Evolutionary conservation across 2,329 filamentous ascomycete genomes (phyloP).

Genomic region (Lecanicillium sp.): DNA sequence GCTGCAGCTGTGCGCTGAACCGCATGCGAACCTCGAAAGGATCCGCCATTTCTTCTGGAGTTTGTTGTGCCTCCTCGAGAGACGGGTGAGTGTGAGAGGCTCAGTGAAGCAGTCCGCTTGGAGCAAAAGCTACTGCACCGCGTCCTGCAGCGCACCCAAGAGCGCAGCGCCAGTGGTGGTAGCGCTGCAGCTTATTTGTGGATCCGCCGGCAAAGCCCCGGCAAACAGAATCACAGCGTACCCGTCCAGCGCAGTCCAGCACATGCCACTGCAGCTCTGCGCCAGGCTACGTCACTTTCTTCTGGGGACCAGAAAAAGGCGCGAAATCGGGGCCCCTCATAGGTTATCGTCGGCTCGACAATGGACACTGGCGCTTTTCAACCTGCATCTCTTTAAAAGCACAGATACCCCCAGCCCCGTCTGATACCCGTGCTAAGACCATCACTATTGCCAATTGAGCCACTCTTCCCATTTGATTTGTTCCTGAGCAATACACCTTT

Average conservation of each 20-base stretch:
- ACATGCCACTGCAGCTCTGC: background rate
- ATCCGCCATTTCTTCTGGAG: conserved; percentile 50
- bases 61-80: background rate
- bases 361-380: too few species aligned
- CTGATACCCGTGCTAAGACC: too few species aligned
- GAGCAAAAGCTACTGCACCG: background rate
- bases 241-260: too few species aligned
- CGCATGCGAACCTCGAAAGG: conserved; percentile 98
- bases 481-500: too few species aligned
- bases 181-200: background rate
- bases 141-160: background rate
- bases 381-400: too few species aligned
- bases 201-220: conserved; percentile 1
- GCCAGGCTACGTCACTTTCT: background rate
- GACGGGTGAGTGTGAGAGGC: background rate
- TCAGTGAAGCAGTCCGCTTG: background rate
- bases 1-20: conserved; percentile 84
- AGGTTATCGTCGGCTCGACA: too few species aligned
- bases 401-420: too few species aligned
- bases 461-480: too few species aligned
- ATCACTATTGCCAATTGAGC: too few species aligned
- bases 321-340: too few species aligned
- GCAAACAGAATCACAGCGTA: background rate
- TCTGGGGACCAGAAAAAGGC: too few species aligned
- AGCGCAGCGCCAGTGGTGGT: background rate